A percentile compares a stretch with the other conserved stretches of the same genome.
phyloP scores from a whole-genome alignment of 1,284 basidiomycete genomes.

The Dichomitus squalens region DNA sequence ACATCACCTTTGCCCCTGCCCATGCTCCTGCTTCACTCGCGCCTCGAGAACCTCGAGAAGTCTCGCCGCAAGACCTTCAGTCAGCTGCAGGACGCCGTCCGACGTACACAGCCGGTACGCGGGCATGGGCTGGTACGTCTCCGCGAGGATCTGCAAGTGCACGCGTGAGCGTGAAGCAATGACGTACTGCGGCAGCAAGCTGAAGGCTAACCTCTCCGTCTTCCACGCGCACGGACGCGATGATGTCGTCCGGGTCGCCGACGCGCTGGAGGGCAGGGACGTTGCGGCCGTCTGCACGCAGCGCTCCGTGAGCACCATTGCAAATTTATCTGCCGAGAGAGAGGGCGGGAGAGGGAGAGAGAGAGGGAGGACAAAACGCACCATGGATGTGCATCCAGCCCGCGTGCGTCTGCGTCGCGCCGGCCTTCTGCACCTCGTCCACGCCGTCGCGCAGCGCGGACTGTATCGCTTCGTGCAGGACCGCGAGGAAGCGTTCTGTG shows the following conservation, averaged over 20 bases:
- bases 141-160: slow-evolving; percentile 54
- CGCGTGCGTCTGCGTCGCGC: slow-evolving; percentile 61
- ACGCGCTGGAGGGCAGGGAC: slow-evolving; percentile 70
- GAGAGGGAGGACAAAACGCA: slow-evolving; percentile 31
- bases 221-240: slow-evolving; percentile 72
- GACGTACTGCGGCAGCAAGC: not conserved
- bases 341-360: not conserved
- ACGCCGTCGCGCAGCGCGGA: slow-evolving; percentile 53
- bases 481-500: slow-evolving; percentile 56
- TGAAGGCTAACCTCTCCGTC: slow-evolving; percentile 59
- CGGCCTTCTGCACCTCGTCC: slow-evolving; percentile 68
- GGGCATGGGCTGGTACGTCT: slow-evolving; percentile 81
- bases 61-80: slow-evolving; percentile 56
- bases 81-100: slow-evolving; percentile 67
- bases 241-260: slow-evolving; percentile 80
- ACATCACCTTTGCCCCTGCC: not conserved
- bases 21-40: slow-evolving; percentile 18
- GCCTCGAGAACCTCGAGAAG: slow-evolving; percentile 42
- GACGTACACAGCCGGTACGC: slow-evolving; percentile 75
- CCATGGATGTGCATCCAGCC: slow-evolving; percentile 89
- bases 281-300: slow-evolving; percentile 62
- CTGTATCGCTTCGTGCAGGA: slow-evolving; percentile 63
- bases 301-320: not conserved
- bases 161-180: not conserved
- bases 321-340: no score